phyloP scores from a whole-genome alignment of 2,329 filamentous ascomycete species.

The Ascochyta clinopodiicola region DNA sequence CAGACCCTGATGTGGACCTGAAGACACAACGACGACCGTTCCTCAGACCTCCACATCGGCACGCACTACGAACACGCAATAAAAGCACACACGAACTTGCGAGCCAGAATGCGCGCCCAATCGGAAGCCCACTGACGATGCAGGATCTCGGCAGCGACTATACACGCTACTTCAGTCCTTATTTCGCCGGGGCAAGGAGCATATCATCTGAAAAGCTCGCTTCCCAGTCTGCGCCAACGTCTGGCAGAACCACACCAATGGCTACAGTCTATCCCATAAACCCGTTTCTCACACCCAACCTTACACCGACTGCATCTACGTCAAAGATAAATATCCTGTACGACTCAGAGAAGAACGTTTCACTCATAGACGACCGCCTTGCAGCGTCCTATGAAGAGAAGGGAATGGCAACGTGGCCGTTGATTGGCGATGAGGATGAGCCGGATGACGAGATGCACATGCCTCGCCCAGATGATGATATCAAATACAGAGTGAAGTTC shows the following conservation, averaged over 20 bases:
- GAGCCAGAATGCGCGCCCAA: conserved; percentile 13
- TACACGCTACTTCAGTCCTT: conserved; percentile 46
- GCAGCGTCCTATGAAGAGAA: conserved; percentile 53
- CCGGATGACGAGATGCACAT: conserved; percentile 63
- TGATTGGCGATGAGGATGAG: conserved; percentile 59
- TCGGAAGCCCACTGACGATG: conserved; percentile 32
- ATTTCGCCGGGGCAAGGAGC: conserved; percentile 33
- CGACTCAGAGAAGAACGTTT: conserved; percentile 41
- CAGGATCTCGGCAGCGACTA: conserved; percentile 45
- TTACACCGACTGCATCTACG: conserved; percentile 39
- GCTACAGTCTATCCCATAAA: conserved; percentile 21
- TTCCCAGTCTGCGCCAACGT: conserved; percentile 7
- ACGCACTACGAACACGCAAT: conserved; percentile 18
- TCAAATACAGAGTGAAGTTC: conserved; percentile 50
- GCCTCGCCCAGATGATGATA: conserved; percentile 59
- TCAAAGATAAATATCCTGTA: conserved; percentile 31
- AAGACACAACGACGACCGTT: conserved; percentile 5
- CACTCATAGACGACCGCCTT: conserved; percentile 57
- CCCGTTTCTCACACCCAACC: conserved; percentile 40
- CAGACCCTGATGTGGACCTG: neutral
- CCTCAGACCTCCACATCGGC: conserved; percentile 22
- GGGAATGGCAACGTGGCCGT: conserved; percentile 51
- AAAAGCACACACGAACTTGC: conserved; percentile 29
- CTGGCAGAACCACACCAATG: conserved; percentile 25
- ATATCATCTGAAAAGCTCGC: conserved; percentile 26